A percentile compares a stretch with the other conserved stretches of the same genome.
Conservation (phyloP, 208 protist species). For the Wallacemonas sp. region DNA sequence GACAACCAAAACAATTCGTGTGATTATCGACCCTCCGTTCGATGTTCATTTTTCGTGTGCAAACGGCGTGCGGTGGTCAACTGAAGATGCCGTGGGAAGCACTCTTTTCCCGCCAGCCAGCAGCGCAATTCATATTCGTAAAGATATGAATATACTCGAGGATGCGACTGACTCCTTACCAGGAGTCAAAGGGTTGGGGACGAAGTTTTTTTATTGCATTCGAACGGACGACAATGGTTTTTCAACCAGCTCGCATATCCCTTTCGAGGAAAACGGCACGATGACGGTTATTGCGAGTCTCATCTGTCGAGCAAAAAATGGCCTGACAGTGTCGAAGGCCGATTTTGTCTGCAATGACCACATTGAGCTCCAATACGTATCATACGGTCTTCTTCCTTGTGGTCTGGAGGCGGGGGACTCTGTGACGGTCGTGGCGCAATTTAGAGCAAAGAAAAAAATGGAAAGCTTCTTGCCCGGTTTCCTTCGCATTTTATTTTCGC, state of each 20-base stretch:
- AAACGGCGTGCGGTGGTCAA: constrained; percentile 17
- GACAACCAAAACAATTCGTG: constrained; percentile 21
- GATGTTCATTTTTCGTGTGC: constrained; percentile 28
- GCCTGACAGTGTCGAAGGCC: constrained; percentile 39
- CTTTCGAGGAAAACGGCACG: constrained; percentile 25
- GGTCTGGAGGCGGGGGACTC: constrained; percentile 58
- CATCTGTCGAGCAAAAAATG: constrained; percentile 39
- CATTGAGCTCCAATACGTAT: constrained; percentile 34
- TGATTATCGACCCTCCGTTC: constrained; percentile 38
- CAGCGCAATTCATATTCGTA: constrained; percentile 23
- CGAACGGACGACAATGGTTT: constrained; percentile 19
- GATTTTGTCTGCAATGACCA: constrained; percentile 42
- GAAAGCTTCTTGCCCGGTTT: constrained; percentile 43
- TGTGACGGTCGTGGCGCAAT: constrained; percentile 41
- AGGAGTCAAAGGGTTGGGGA: constrained; percentile 38
- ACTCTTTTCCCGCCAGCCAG: constrained; percentile 22
- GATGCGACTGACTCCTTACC: constrained; percentile 26
- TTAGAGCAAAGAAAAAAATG: constrained; percentile 28
- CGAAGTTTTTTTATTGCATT: constrained; percentile 37
- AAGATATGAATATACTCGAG: constrained; percentile 35
- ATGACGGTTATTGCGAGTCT: constrained; percentile 52
- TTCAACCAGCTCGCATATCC: constrained; percentile 13
- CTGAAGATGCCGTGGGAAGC: not conserved
- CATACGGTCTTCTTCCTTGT: constrained; percentile 29
- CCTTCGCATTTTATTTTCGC: constrained; percentile 47